phyloP scores from a whole-genome alignment of 2,329 filamentous ascomycete genomes.

The Alternaria viburni region DNA sequence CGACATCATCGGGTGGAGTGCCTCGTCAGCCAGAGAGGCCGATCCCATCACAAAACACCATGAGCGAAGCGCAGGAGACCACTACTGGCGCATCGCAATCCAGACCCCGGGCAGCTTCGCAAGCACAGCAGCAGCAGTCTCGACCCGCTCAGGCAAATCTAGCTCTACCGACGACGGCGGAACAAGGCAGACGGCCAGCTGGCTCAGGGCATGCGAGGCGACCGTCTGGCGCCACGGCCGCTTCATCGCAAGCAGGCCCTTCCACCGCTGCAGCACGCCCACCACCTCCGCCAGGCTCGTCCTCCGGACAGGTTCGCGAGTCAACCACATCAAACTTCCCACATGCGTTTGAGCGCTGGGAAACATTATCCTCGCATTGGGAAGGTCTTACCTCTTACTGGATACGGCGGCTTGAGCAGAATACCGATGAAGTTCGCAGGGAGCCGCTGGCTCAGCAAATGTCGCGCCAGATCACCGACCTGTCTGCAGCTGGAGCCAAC shows the following conservation, averaged over 20 bases:
- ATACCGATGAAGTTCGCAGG: conserved; percentile 80
- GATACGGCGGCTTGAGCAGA: conserved; percentile 91
- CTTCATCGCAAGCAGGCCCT: conserved; percentile 41
- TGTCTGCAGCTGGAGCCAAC: conserved; percentile 96
- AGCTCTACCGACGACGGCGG: conserved; percentile 25
- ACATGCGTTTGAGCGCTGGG: conserved; percentile 97
- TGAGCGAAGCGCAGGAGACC: conserved; percentile 27
- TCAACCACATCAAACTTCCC: conserved; percentile 74
- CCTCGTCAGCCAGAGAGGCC: conserved; percentile 40
- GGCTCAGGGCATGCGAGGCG: conserved; percentile 40
- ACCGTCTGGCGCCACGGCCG: conserved; percentile 36
- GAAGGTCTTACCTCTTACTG: conserved; percentile 97
- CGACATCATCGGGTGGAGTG: conserved; percentile 31
- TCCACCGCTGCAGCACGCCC: conserved; percentile 35
- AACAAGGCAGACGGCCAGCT: conserved; percentile 39
- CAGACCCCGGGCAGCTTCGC: conserved; percentile 41
- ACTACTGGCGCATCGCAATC: conserved; percentile 36
- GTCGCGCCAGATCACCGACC: conserved; percentile 90
- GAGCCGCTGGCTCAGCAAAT: conserved; percentile 87
- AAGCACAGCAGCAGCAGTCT: conserved; percentile 43
- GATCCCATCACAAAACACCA: conserved; percentile 27
- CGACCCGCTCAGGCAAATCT: conserved; percentile 38
- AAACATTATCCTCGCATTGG: conserved; percentile 96
- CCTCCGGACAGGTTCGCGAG: conserved; percentile 40
- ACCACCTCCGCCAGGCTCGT: conserved; percentile 31